A percentile compares a stretch with the other conserved stretches of the same genome.
Evolutionary conservation across 805 yeast genomes (phyloP).

Genomic region (Ascoidea asiatica): DNA sequence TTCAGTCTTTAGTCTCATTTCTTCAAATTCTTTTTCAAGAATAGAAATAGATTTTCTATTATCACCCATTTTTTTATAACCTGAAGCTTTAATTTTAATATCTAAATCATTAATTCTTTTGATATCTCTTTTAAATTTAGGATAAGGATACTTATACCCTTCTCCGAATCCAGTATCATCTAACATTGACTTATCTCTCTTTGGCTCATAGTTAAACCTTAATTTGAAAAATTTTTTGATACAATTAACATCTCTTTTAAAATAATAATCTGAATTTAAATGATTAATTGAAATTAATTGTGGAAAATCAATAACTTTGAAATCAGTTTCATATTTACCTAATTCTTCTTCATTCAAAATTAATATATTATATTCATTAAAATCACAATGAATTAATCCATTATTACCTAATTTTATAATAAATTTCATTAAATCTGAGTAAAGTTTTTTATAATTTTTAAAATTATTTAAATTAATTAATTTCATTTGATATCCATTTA

Average conservation of each 20-base stretch:
- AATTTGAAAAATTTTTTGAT: slow-evolving; percentile 70
- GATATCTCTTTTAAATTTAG: slow-evolving; percentile 69
- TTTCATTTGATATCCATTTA: slow-evolving; percentile 85
- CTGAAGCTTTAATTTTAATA: slow-evolving; percentile 84
- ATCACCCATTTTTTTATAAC: slow-evolving; percentile 37
- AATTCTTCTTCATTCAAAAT: slow-evolving; percentile 47
- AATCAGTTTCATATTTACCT: slow-evolving; percentile 42
- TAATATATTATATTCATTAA: slow-evolving; percentile 92
- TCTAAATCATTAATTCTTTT: slow-evolving; percentile 58
- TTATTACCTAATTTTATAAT: slow-evolving; percentile 71
- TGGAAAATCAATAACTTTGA: slow-evolving; percentile 94
- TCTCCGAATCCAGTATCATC: slow-evolving; percentile 76
- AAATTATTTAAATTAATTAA: slow-evolving; percentile 65
- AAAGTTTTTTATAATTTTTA: slow-evolving; percentile 53
- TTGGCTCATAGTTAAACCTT: slow-evolving; percentile 64
- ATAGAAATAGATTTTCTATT: slow-evolving; percentile 35
- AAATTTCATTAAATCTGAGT: slow-evolving; percentile 78
- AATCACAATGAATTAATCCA: slow-evolving; percentile 95
- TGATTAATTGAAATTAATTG: slow-evolving; percentile 94
- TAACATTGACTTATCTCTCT: slow-evolving; percentile 52
- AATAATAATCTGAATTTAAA: slow-evolving; percentile 74
- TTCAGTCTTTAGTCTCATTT: slow-evolving; percentile 23
- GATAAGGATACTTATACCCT: slow-evolving; percentile 65
- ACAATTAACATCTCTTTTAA: slow-evolving; percentile 88
- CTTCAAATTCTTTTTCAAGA: slow-evolving; percentile 57